These are phyloP conservation scores for Lachnellula occidentalis DNA, from an alignment of 2,329 filamentous ascomycete genomes.

Conservation along the genomic window DNA sequence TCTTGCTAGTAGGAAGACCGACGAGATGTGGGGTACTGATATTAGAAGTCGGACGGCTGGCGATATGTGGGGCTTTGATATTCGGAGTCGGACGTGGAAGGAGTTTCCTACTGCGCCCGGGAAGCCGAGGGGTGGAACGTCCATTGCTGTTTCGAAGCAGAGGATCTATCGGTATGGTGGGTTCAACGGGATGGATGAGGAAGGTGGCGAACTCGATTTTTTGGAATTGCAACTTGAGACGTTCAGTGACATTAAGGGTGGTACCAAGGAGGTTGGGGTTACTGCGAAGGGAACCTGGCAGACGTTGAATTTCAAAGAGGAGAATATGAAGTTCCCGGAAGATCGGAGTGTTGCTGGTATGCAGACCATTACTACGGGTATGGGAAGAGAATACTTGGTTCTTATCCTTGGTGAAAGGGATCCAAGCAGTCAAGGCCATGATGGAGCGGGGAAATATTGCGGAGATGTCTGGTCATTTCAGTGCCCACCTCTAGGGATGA, in stretches of 20 bases:
- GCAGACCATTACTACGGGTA: slow-evolving; percentile 51
- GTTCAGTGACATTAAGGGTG: slow-evolving; percentile 43
- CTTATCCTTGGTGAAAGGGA: slow-evolving; percentile 54
- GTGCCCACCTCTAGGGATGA: slow-evolving; percentile 50
- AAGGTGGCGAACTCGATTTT: slow-evolving; percentile 68
- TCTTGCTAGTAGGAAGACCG: slow-evolving; percentile 51
- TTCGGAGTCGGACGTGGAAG: slow-evolving; percentile 54
- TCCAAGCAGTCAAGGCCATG: slow-evolving; percentile 44
- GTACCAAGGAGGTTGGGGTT: slow-evolving; percentile 45
- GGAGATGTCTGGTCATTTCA: slow-evolving; percentile 61
- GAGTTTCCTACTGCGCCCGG: slow-evolving; percentile 62
- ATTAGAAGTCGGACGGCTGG: slow-evolving; percentile 34
- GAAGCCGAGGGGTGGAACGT: slow-evolving; percentile 59
- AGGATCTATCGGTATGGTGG: slow-evolving; percentile 76
- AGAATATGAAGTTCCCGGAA: slow-evolving; percentile 43
- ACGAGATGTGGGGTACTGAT: slow-evolving; percentile 76
- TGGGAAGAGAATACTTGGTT: slow-evolving; percentile 57
- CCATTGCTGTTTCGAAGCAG: slow-evolving; percentile 58
- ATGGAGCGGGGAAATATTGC: slow-evolving; percentile 48
- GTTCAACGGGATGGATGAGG: slow-evolving; percentile 64
- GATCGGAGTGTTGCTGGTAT: slow-evolving; percentile 49
- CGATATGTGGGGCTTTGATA: too few species aligned
- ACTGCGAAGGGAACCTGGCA: slow-evolving; percentile 50
- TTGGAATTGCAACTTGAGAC: slow-evolving; percentile 52
- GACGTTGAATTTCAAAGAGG: slow-evolving; percentile 41